These are phyloP conservation scores for Linum trigynum DNA, from an alignment of 345 rosid species.

Conservation along the genomic window DNA sequence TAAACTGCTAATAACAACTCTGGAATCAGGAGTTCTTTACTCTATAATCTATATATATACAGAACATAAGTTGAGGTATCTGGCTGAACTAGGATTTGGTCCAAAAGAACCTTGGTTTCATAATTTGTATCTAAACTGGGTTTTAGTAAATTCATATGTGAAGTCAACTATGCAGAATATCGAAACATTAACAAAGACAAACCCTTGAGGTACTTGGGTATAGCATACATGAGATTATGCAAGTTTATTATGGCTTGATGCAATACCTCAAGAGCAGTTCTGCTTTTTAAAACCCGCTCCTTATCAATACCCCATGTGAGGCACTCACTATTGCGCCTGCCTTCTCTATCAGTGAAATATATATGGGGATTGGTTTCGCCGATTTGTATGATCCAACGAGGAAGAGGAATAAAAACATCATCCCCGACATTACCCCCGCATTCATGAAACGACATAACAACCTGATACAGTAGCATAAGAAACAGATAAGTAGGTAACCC, in stretches of 20 bases:
- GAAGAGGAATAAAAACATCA: conserved; percentile 95
- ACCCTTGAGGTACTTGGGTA: neutral
- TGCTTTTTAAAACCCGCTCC: conserved; percentile 83
- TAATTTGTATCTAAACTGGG: too few relatives aligned
- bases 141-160: neutral
- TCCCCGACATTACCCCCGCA: conserved; percentile 98
- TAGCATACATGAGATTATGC: too few relatives aligned
- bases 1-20: too few relatives aligned
- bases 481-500: neutral
- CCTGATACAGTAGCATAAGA: conserved; percentile 36
- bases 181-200: neutral
- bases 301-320: conserved; percentile 96
- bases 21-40: neutral
- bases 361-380: conserved; percentile 88
- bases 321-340: conserved; percentile 91
- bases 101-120: neutral
- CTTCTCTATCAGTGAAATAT: conserved; percentile 94
- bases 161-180: neutral
- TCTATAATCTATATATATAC: too few relatives aligned
- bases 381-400: conserved; percentile 94
- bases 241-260: neutral
- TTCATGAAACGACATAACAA: conserved; percentile 95
- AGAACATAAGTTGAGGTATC: neutral
- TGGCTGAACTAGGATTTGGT: neutral
- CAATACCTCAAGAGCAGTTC: conserved; percentile 91